phyloP scores from a whole-genome alignment of 306 rosid species.

The Acacia melanoxylon region DNA sequence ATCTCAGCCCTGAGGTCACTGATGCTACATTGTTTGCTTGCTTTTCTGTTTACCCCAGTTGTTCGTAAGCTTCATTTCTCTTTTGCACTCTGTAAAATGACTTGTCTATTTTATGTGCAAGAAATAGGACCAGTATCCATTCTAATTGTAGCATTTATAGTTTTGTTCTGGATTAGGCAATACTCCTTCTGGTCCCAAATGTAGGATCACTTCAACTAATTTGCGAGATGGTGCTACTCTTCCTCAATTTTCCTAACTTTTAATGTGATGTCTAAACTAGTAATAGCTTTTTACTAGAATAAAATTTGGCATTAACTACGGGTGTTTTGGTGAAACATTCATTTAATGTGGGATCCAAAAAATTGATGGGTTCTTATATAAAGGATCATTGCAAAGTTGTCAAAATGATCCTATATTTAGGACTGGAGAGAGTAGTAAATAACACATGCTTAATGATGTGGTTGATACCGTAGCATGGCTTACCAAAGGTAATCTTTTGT shows the following conservation, averaged over 20 bases:
- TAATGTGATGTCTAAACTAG: not conserved
- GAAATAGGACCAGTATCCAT: conserved; percentile 4
- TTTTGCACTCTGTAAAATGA: conserved; percentile 2
- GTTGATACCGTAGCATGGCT: conserved; percentile 12
- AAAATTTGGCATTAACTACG: not conserved
- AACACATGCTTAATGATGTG: conserved; percentile 10
- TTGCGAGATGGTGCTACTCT: not conserved
- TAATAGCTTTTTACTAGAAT: not conserved
- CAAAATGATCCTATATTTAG: not conserved
- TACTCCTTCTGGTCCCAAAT: not conserved
- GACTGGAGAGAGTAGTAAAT: not conserved
- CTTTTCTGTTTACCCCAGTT: conserved; percentile 89
- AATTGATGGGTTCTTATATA: not conserved
- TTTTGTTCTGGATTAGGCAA: not conserved
- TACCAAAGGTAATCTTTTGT: not conserved
- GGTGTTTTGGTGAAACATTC: not conserved
- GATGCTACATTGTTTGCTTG: conserved; percentile 96
- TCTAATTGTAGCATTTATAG: not conserved
- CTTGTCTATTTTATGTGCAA: conserved; percentile 2
- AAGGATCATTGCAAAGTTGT: not conserved
- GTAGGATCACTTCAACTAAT: not conserved
- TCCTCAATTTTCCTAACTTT: not conserved
- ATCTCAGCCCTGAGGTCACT: conserved; percentile 97
- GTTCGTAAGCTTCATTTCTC: conserved; percentile 83
- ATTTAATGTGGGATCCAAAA: not conserved